Percentiles rank a stretch among this genome's conserved stretches.
phyloP scores from a whole-genome alignment of 2,329 filamentous ascomycete species.

The Penicillium brasilianum region DNA sequence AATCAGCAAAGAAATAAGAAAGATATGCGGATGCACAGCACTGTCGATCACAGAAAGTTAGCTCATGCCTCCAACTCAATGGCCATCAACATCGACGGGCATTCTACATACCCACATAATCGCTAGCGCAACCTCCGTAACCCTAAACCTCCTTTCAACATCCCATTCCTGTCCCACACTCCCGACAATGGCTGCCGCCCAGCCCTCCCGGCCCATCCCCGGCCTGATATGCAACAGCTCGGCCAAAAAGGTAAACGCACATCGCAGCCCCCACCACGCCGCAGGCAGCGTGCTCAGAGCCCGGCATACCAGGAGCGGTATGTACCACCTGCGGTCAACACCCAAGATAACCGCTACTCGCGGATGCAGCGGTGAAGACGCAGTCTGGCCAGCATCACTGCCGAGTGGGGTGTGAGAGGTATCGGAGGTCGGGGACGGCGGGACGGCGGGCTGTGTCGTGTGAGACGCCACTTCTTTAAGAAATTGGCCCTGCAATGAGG shows the following conservation, averaged over 20 bases:
- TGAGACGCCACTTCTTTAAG: slow-evolving; percentile 40
- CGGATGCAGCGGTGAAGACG: slow-evolving; percentile 64
- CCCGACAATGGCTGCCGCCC: slow-evolving; percentile 45
- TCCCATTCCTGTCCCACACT: slow-evolving; percentile 49
- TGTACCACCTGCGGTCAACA: slow-evolving; percentile 73
- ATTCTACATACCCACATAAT: slow-evolving; percentile 70
- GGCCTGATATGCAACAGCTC: slow-evolving; percentile 60
- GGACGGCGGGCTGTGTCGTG: slow-evolving; percentile 31
- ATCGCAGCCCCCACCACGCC: slow-evolving; percentile 72
- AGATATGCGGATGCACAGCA: slow-evolving; percentile 78
- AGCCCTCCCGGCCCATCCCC: slow-evolving; percentile 50
- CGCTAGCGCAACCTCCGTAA: slow-evolving; percentile 73
- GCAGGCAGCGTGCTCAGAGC: slow-evolving; percentile 73
- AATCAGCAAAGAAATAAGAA: slow-evolving; percentile 83
- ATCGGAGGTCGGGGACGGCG: slow-evolving; percentile 38
- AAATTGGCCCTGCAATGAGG: slow-evolving; percentile 23
- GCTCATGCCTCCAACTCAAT: slow-evolving; percentile 1
- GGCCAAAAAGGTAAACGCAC: slow-evolving; percentile 69
- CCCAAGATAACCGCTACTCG: slow-evolving; percentile 79
- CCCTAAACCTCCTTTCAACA: slow-evolving; percentile 56
- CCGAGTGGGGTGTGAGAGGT: slow-evolving; percentile 35
- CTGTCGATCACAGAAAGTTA: slow-evolving; percentile 38
- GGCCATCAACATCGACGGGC: slow-evolving; percentile 19
- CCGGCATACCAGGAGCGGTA: slow-evolving; percentile 74
- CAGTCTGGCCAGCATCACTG: slow-evolving; percentile 37